phyloP scores from a whole-genome alignment of 169 alveolate species.

The Plasmodium adleri region DNA sequence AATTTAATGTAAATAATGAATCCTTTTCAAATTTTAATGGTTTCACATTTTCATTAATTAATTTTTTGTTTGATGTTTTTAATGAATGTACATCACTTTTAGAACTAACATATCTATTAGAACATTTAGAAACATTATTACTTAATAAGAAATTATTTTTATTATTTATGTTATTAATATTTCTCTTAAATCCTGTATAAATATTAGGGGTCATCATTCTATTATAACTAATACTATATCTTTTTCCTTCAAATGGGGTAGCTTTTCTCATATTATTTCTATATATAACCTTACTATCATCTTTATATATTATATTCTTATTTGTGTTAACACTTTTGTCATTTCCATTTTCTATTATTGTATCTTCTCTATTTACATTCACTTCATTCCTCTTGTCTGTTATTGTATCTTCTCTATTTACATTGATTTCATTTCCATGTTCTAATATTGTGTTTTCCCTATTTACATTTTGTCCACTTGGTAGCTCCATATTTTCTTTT shows the following conservation, averaged over 20 bases:
- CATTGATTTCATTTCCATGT: not conserved
- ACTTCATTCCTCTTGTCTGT: not conserved
- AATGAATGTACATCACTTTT: constrained; percentile 13
- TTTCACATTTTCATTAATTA: not conserved
- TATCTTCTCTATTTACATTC: not conserved
- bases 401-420: constrained; percentile 2
- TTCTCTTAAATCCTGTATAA: constrained; percentile 44
- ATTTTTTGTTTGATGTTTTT: not conserved
- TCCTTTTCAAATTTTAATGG: constrained; percentile 20
- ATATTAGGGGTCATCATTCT: constrained; percentile 4
- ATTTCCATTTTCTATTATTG: not conserved
- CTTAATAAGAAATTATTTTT: constrained; percentile 6
- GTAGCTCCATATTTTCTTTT: no score
- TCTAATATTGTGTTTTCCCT: not conserved
- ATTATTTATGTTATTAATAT: constrained; percentile 1
- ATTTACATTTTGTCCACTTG: not conserved
- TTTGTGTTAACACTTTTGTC: not conserved
- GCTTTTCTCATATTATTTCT: constrained; percentile 10
- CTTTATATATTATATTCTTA: constrained; percentile 1
- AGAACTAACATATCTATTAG: constrained; percentile 18
- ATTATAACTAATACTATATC: constrained; percentile 28
- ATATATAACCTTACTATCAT: constrained; percentile 3
- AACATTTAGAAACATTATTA: not conserved
- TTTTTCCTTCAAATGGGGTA: constrained; percentile 17
- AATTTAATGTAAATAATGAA: constrained; percentile 9